Evolutionary conservation across 768 basidiomycete genomes (phyloP).

Genomic region (Podaxis sp.): DNA sequence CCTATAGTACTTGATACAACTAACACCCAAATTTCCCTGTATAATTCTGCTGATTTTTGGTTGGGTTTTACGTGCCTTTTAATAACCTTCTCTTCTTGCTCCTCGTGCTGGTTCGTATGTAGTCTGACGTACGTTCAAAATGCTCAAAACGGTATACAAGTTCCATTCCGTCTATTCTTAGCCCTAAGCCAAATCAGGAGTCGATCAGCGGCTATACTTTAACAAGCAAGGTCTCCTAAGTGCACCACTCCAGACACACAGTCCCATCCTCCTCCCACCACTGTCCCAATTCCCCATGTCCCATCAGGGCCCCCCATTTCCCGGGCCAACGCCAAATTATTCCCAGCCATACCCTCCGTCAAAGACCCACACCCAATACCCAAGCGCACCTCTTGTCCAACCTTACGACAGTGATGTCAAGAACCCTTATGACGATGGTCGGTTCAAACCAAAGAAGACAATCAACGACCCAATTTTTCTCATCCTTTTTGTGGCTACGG

Average conservation of each 20-base stretch:
- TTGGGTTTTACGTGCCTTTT: not conserved
- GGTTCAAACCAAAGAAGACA: constrained; percentile 66
- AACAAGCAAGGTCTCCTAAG: not conserved
- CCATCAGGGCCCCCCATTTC: constrained; percentile 32
- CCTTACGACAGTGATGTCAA: constrained; percentile 35
- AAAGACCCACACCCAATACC: constrained; percentile 31
- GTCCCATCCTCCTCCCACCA: not conserved
- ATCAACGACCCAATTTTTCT: constrained; percentile 75
- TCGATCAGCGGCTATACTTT: not conserved
- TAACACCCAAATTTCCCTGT: not conserved
- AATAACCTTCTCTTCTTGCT: not conserved
- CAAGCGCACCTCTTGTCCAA: constrained; percentile 20
- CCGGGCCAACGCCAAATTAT: constrained; percentile 25
- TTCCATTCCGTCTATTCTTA: not conserved
- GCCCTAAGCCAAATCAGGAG: not conserved
- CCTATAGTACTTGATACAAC: not conserved
- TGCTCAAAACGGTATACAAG: not conserved
- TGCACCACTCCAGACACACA: not conserved
- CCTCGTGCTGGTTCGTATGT: not conserved
- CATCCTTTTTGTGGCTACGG: constrained; percentile 70
- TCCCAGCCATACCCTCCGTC: no score
- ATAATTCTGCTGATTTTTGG: not conserved
- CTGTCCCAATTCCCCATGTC: constrained; percentile 15
- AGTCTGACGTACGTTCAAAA: not conserved
- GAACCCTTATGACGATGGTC: constrained; percentile 57